Evolutionary conservation across 176 grass and related monocot genomes (phyloP).

Genomic region (Hyparrhenia diplandra): DNA sequence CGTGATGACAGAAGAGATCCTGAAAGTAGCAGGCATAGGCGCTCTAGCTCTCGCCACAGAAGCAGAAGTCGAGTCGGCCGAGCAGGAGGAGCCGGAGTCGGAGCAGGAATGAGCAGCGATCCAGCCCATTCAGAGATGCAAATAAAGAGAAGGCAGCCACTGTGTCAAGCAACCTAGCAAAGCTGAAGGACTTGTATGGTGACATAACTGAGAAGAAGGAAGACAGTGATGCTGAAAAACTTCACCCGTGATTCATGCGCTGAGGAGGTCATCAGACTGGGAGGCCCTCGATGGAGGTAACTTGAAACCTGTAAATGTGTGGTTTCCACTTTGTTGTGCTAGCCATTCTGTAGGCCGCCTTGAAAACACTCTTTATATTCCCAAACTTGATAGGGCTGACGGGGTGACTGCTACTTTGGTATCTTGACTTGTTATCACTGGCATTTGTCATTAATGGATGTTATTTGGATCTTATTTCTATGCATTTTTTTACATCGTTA

Average conservation of each 20-base stretch:
- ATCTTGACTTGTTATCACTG: not conserved
- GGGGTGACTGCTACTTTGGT: not conserved
- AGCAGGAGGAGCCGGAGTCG: conserved; percentile 34
- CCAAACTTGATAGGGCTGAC: not conserved
- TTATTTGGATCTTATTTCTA: not conserved
- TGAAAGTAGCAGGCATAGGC: conserved; percentile 43
- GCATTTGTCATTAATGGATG: not conserved
- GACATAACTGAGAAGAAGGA: conserved; percentile 59
- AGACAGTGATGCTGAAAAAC: conserved; percentile 31
- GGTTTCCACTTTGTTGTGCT: not conserved
- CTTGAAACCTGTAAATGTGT: not conserved
- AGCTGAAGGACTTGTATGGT: conserved; percentile 85
- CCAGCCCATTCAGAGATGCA: conserved; percentile 29
- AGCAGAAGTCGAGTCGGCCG: conserved; percentile 38
- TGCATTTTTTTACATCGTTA: not conserved
- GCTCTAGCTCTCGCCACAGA: conserved; percentile 39
- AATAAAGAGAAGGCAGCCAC: conserved; percentile 41
- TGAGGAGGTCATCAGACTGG: conserved; percentile 81
- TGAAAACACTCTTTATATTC: not conserved
- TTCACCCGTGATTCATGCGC: conserved; percentile 57
- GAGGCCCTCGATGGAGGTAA: conserved; percentile 70
- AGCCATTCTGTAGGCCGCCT: not conserved
- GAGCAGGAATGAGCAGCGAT: conserved; percentile 32
- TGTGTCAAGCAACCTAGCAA: conserved; percentile 69
- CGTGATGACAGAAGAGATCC: conserved; percentile 27